Conservation (phyloP, 1,284 basidiomycete species). For the Ganoderma meredithae region DNA sequence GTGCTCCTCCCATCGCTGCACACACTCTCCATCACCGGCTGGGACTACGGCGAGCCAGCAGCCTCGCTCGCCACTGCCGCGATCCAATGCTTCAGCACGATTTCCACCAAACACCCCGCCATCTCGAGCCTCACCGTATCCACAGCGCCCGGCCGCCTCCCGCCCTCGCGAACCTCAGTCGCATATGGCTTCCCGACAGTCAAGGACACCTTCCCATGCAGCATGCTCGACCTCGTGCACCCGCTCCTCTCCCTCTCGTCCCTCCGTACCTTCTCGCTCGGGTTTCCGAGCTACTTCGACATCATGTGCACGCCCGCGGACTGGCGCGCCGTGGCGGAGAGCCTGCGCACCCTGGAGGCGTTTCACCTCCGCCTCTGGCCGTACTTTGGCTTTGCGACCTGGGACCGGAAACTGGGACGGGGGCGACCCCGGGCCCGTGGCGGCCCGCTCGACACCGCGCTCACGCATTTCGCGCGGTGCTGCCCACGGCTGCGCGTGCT, state of each 20-base stretch:
- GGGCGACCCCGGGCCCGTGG: not conserved
- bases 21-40: not conserved
- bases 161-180: not conserved
- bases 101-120: not conserved
- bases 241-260: conserved; percentile 14
- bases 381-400: not conserved
- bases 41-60: not conserved
- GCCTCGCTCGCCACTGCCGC: not conserved
- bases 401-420: not conserved
- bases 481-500: not conserved
- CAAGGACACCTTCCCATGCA: not conserved
- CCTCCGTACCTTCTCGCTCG: conserved; percentile 11
- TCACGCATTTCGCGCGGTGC: conserved; percentile 1
- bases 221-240: not conserved
- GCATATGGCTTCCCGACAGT: not conserved
- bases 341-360: not conserved
- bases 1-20: conserved; percentile 6
- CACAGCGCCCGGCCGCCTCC: not conserved
- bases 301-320: conserved; percentile 10
- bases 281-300: conserved; percentile 1
- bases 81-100: conserved; percentile 1
- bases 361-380: not conserved
- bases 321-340: conserved; percentile 5
- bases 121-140: conserved; percentile 7
- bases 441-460: not conserved